Conservation (phyloP, 441 rosid species). For the Gossypium davidsonii region DNA sequence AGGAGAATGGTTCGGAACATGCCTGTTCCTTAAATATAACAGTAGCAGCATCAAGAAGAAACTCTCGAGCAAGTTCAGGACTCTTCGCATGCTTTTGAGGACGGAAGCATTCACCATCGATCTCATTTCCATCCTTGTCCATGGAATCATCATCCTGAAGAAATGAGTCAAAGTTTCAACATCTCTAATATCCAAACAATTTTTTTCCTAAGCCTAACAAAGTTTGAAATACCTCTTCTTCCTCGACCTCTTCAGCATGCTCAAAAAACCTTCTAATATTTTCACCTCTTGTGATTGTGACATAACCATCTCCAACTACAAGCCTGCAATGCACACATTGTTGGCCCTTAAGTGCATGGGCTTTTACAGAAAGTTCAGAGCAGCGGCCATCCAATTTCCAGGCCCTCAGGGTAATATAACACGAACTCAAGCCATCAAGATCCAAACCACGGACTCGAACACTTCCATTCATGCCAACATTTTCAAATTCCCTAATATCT, state of each 20-base stretch:
- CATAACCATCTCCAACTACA: constrained; percentile 85
- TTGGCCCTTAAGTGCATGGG: constrained; percentile 72
- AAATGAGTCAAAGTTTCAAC: not conserved
- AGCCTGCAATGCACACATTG: constrained; percentile 84
- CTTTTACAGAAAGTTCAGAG: constrained; percentile 78
- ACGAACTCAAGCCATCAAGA: constrained; percentile 52
- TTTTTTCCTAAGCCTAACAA: constrained; percentile 5
- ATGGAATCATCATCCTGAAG: constrained; percentile 87
- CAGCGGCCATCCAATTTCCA: constrained; percentile 81
- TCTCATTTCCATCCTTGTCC: constrained; percentile 90
- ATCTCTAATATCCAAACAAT: not conserved
- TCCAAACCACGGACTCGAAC: constrained; percentile 62
- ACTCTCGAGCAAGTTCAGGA: constrained; percentile 99
- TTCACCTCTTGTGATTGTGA: constrained; percentile 78
- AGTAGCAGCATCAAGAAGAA: constrained; percentile 92
- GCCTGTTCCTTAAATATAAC: constrained; percentile 96
- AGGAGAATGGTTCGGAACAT: constrained; percentile 21
- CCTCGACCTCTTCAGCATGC: constrained; percentile 95
- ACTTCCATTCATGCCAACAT: constrained; percentile 68
- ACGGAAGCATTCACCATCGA: constrained; percentile 93
- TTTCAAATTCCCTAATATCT: constrained; percentile 76
- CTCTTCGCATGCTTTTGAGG: constrained; percentile 99
- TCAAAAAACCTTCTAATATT: constrained; percentile 74
- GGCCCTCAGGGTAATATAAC: constrained; percentile 81
- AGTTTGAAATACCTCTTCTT: constrained; percentile 73